phyloP scores from a whole-genome alignment of 352 stramenopile species.

The Phytopythium montanum region DNA sequence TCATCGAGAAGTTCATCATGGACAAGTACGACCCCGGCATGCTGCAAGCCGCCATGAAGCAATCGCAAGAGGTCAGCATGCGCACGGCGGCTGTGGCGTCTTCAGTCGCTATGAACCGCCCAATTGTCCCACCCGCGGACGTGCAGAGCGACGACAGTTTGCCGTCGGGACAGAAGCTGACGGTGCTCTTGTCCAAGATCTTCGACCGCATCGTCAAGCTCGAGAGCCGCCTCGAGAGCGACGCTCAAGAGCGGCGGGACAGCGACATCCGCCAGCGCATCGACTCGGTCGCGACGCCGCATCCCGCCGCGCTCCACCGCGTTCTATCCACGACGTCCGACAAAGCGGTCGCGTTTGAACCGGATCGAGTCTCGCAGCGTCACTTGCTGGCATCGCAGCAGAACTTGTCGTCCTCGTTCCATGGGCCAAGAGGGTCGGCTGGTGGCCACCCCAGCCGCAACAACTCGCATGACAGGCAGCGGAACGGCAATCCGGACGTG shows the following conservation, averaged over 20 bases:
- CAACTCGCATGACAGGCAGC: neutral
- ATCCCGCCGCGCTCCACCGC: neutral
- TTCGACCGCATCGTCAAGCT: constrained; percentile 48
- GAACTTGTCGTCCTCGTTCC: neutral
- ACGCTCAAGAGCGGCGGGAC: constrained; percentile 43
- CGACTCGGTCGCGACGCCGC: neutral
- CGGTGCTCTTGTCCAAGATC: constrained; percentile 37
- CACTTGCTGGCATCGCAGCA: constrained; percentile 21
- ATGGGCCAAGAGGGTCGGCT: neutral
- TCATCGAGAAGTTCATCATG: constrained; percentile 87
- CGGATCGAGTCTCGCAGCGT: constrained; percentile 59
- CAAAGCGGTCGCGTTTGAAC: constrained; percentile 39
- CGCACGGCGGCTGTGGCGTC: constrained; percentile 13
- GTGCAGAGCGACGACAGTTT: neutral
- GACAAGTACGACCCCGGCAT: constrained; percentile 79
- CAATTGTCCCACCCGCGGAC: neutral
- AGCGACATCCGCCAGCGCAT: constrained; percentile 40
- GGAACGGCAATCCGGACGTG: constrained; percentile 1
- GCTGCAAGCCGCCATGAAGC: constrained; percentile 71
- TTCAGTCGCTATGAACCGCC: neutral
- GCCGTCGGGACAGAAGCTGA: constrained; percentile 17
- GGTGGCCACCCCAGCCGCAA: neutral
- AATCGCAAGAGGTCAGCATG: constrained; percentile 67
- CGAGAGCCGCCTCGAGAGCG: constrained; percentile 41
- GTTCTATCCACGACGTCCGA: neutral